Base-by-base conservation (phyloP, 805 yeast genomes). In the Candida sithepensis region DNA sequence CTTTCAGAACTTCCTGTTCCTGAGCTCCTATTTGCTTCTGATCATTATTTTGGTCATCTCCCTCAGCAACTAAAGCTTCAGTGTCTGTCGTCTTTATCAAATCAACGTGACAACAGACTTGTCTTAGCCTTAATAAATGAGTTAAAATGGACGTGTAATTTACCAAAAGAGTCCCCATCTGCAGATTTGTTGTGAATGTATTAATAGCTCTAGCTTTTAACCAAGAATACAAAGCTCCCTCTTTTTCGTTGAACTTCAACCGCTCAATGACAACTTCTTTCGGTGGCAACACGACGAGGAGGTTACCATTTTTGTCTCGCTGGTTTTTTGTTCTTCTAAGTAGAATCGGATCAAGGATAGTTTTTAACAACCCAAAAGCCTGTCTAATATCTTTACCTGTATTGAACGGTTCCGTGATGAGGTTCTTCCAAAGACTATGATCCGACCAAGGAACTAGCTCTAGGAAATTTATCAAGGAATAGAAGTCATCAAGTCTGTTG, bases 401-500 rank as follows among this genome's bases (percentile, higher is more conserved):
- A 56, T 88, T 94, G 66, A 88, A 91, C 0, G 97, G 97, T 12
- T 74, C 66, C 0, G 96, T 84, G 24, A 92, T 79, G 61, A 90
- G 90, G 14, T 88, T 81, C 55, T 84, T 85, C 98, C 98, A 92
- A 52, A 85, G 84, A 0, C 88, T 75, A 47, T 86, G 82, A 55
- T 85, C 85, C 36, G 83, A 73, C 97, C 97, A 92, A 1, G 98
- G 98, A 55, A 87, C 88, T n/a, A 91, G 66, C 39, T 81, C 73
- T 42, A 92, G 67, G 58, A 84, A 92, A 54, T 81, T 80, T 16
- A 90, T 78, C 42, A 90, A 66, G 5, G 96, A 84, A 60, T 78
- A 91, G 41, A 92, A 67, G 63, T 92, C 98, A 63, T 92, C 97
- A 9, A 92, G 70, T 52, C 91, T 70, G 64, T 91, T 91, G 36